phyloP scores from a whole-genome alignment of 805 yeast genomes.

The Pichia rugopelliculosa region DNA sequence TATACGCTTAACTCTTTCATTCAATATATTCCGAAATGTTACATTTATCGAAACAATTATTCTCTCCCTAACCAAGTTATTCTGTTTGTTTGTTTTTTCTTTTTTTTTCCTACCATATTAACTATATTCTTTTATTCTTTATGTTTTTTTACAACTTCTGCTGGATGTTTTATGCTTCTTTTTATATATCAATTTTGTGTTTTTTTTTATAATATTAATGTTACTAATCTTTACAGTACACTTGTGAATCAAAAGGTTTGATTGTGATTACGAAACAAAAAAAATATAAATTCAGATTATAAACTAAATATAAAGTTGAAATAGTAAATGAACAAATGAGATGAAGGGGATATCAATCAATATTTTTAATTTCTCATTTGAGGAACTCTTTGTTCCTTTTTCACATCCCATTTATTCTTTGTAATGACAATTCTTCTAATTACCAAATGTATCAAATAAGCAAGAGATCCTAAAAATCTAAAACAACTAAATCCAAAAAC shows the following conservation, averaged over 20 bases:
- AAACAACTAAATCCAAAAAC: slow-evolving; percentile 79
- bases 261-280: neutral
- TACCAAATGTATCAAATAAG: slow-evolving; percentile 47
- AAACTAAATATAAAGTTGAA: no score
- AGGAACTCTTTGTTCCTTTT: slow-evolving; percentile 15
- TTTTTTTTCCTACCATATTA: neutral
- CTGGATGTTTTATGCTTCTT: neutral
- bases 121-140: neutral
- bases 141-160: neutral
- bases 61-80: neutral
- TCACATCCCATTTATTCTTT: slow-evolving; percentile 27
- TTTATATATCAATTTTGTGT: neutral
- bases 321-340: neutral
- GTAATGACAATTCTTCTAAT: slow-evolving; percentile 28
- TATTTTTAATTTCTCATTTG: slow-evolving; percentile 10
- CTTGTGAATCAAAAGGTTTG: no score
- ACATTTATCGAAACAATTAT: no score
- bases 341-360: neutral
- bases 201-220: neutral
- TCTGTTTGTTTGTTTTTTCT: neutral
- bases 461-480: slow-evolving; percentile 75
- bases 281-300: no score
- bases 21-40: neutral
- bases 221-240: no score
- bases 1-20: neutral